These are phyloP conservation scores for Mortierella claussenii DNA, from an alignment of 192 early-diverging fungal genomes.

Conservation along the genomic window DNA sequence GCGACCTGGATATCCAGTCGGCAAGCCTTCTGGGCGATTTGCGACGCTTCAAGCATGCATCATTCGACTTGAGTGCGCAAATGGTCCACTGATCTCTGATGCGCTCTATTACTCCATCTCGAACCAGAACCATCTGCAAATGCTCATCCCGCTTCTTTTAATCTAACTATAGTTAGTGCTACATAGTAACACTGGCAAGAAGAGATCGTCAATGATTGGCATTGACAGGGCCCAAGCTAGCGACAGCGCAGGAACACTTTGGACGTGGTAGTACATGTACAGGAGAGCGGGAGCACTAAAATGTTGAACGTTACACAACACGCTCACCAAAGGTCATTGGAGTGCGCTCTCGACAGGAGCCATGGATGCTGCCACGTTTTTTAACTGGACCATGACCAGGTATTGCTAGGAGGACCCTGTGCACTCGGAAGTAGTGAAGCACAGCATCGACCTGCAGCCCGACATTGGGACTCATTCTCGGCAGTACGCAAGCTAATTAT, in stretches of 20 bases:
- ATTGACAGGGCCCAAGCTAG: no score
- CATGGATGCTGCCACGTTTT: slow-evolving; percentile 19
- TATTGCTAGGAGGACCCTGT: slow-evolving; percentile 24
- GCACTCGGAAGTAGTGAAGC: background rate
- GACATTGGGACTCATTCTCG: no score
- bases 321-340: slow-evolving; percentile 21
- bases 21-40: slow-evolving; percentile 1
- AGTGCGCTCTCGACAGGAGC: slow-evolving; percentile 24
- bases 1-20: background rate
- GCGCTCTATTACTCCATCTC: slow-evolving; percentile 27
- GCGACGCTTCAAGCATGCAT: slow-evolving; percentile 21
- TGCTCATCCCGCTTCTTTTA: slow-evolving; percentile 18
- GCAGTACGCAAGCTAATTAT: no score
- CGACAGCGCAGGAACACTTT: no score
- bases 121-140: slow-evolving; percentile 25
- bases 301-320: no score
- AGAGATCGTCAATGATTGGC: no score
- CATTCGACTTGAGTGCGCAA: slow-evolving; percentile 20
- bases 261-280: no score
- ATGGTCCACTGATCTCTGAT: slow-evolving; percentile 4
- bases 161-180: no score
- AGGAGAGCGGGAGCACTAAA: no score
- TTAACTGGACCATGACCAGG: slow-evolving; percentile 41
- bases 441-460: slow-evolving; percentile 15
- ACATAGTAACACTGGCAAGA: no score